Base-by-base conservation (phyloP, 768 basidiomycete genomes). In the Suillus cothurnatus region DNA sequence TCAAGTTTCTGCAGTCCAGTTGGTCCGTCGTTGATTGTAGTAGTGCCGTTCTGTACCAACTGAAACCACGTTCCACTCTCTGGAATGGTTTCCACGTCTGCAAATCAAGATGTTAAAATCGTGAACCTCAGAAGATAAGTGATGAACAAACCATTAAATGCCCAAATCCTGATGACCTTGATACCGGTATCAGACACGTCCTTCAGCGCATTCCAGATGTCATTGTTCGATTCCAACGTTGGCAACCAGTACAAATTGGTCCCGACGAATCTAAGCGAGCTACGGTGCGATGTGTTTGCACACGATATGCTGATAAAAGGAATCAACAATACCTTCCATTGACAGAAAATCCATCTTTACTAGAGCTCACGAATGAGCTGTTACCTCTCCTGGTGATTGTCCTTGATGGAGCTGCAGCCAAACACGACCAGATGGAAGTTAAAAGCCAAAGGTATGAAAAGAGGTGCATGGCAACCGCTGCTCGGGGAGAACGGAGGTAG, bases 241-340 rank as follows among this genome's bases (percentile, higher is more conserved):
- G 85, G 83, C 7, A 85, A 79, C 86, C 85, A 88, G 73, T 86
- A 86, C 4, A 85, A 81, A 73, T 86, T 86, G 6, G 79, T 52
- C 15, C 66, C 85, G 8, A 81, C 71, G 64, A 80, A 85, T 43
- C 68, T 67, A 64, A 85, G 79, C 23, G 57, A 28, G 38, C 57
- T 59, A 28, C 21, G 26, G 19, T 41, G 38, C 57, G 6, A 59
- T 28, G 26, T 41, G 38, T 59, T 59, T 59, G 38, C 17, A 12
- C 0, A 21, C 38, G 9, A 21, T 3, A 59, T 14, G 9, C 26
- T 3, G 17, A 59, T 6, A 45, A 61, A 56, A 61, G 39, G 59
- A 21, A 39, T 26, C 15, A 8, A 0, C 4, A 3, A 43, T 64
- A 83, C 88, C 80, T 84, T 72, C 86, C 86, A 63, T 89, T 88